These are phyloP conservation scores for Scenedesmus sp. DNA, from an alignment of 163 green algal genomes.

Conservation along the genomic window DNA sequence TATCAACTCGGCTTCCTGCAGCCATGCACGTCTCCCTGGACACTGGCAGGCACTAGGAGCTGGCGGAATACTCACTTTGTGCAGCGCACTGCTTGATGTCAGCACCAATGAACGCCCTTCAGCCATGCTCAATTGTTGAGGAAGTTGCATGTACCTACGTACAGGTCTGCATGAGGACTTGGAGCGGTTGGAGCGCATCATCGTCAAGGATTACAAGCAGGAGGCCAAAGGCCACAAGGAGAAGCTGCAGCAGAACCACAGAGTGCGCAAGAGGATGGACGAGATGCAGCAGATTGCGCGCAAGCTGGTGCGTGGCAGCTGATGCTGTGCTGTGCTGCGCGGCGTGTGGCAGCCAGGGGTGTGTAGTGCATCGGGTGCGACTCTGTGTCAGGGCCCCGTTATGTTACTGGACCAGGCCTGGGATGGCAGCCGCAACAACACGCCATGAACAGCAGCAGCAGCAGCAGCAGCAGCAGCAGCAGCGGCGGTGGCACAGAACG, in stretches of 20 bases:
- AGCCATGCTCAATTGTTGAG: neutral
- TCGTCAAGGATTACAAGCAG: conserved; percentile 90
- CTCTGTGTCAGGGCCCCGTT: too few species aligned
- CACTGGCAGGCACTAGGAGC: too few species aligned
- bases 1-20: neutral
- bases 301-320: conserved; percentile 77
- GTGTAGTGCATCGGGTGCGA: too few species aligned
- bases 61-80: too few species aligned
- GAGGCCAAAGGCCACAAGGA: conserved; percentile 90
- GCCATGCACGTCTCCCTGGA: too few species aligned
- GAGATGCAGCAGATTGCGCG: conserved; percentile 76
- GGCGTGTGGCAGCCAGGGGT: neutral
- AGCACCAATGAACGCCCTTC: neutral
- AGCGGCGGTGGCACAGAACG: neutral
- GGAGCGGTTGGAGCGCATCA: conserved; percentile 91
- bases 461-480: conserved; percentile 25
- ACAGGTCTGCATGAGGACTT: conserved; percentile 93
- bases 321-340: neutral
- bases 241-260: conserved; percentile 91
- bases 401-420: too few species aligned
- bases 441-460: neutral
- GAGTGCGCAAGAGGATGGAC: conserved; percentile 85
- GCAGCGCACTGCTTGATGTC: too few species aligned
- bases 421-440: neutral
- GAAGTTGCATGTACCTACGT: too few species aligned